Evolutionary conservation across 371 early-diverging fungal genomes (phyloP).

Genomic region (Lichtheimia ornata): DNA sequence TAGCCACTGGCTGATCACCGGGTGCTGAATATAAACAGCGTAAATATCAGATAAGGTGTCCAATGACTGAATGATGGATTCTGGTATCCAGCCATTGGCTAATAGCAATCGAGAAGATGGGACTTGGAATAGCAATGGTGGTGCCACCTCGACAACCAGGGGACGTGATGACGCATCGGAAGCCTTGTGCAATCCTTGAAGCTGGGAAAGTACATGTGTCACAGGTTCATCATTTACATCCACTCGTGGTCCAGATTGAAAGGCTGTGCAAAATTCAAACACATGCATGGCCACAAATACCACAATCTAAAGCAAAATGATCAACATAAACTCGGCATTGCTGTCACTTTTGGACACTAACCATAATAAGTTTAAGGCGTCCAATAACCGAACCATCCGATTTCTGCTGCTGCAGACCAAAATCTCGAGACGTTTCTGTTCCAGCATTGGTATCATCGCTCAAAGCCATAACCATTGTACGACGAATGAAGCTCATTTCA

Average conservation of each 20-base stretch:
- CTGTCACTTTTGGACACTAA: neutral
- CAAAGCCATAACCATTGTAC: conserved; percentile 51
- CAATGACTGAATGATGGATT: conserved; percentile 37
- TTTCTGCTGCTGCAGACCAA: conserved; percentile 21
- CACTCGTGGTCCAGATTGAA: conserved; percentile 48
- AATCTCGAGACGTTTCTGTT: conserved; percentile 1
- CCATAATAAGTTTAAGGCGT: conserved; percentile 52
- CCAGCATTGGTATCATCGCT: conserved; percentile 25
- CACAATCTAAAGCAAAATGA: conserved; percentile 42
- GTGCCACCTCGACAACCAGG: conserved; percentile 62
- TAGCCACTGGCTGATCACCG: conserved; percentile 60
- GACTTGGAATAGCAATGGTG: conserved; percentile 61
- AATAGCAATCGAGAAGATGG: conserved; percentile 19
- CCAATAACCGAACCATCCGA: conserved; percentile 53
- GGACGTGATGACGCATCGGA: conserved; percentile 44
- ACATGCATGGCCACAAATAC: conserved; percentile 79
- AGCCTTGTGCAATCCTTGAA: conserved; percentile 44
- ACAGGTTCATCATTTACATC: conserved; percentile 43
- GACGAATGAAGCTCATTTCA: conserved; percentile 42
- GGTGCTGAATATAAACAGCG: conserved; percentile 56
- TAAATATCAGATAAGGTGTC: conserved; percentile 48
- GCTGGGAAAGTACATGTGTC: conserved; percentile 41
- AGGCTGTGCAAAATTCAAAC: conserved; percentile 69
- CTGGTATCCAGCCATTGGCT: conserved; percentile 11
- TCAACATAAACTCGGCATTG: neutral